Conservation (phyloP, 768 basidiomycete species). For the Leccinum arenicola region DNA sequence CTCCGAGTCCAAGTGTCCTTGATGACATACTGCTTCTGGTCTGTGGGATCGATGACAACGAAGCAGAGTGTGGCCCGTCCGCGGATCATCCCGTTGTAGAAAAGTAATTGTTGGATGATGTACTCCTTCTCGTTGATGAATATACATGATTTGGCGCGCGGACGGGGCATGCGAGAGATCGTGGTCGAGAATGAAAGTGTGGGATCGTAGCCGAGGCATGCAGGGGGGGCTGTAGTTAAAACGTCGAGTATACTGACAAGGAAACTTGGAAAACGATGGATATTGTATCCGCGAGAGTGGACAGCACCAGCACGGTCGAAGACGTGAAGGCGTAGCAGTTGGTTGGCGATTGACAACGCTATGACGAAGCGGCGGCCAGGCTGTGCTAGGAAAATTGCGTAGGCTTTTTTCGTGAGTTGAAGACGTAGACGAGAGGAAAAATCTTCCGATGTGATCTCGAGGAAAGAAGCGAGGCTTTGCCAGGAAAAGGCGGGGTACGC, state of each 20-base stretch:
- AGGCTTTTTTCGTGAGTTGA: not conserved
- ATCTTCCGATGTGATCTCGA: not conserved
- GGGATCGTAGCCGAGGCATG: not conserved
- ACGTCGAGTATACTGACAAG: not conserved
- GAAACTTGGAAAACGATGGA: not conserved
- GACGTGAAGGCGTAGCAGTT: not conserved
- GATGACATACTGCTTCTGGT: no score
- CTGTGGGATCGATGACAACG: no score
- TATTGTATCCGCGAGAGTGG: not conserved
- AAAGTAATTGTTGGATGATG: not conserved
- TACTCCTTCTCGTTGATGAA: not conserved
- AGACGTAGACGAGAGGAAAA: not conserved
- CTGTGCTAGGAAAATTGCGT: not conserved
- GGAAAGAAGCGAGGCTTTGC: not conserved
- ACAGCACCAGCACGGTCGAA: not conserved
- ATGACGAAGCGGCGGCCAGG: not conserved
- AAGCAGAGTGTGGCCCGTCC: no score
- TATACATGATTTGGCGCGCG: not conserved
- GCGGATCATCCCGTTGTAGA: no score
- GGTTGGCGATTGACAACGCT: not conserved
- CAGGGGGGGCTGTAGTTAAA: not conserved
- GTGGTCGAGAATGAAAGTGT: not conserved
- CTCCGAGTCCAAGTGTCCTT: no score
- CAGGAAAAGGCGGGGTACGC: not conserved
- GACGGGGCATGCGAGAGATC: not conserved